These are phyloP conservation scores for Lipomyces spencermartinsiae DNA, from an alignment of 805 yeast genomes.

Conservation along the genomic window DNA sequence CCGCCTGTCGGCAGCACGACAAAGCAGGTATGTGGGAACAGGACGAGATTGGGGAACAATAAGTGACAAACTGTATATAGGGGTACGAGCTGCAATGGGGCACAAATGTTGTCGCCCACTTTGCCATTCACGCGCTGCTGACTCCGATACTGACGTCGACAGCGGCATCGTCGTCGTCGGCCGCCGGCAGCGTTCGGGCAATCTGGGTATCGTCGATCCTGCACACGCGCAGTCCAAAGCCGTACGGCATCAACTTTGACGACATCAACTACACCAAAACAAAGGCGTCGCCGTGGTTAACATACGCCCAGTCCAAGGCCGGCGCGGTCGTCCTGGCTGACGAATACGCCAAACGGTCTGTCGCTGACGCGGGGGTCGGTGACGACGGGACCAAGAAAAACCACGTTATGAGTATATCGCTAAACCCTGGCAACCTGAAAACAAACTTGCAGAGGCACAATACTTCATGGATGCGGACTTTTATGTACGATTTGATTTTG, in stretches of 20 bases:
- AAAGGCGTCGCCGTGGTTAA: constrained; percentile 11
- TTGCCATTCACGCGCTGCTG: constrained; percentile 51
- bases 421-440: constrained; percentile 31
- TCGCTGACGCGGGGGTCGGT: constrained; percentile 10
- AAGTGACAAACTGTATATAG: neutral
- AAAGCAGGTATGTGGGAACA: constrained; percentile 42
- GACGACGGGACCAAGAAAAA: neutral
- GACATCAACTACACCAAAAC: constrained; percentile 43
- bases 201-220: constrained; percentile 55
- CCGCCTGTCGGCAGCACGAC: constrained; percentile 42
- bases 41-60: too few species aligned
- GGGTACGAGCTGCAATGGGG: constrained; percentile 56
- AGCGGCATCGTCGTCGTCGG: constrained; percentile 40
- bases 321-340: constrained; percentile 41
- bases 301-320: constrained; percentile 55
- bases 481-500: constrained; percentile 2
- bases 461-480: neutral
- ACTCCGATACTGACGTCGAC: constrained; percentile 50
- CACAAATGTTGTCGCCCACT: constrained; percentile 56
- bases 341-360: constrained; percentile 26
- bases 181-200: constrained; percentile 45
- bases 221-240: constrained; percentile 44
- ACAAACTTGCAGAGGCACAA: constrained; percentile 18
- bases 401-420: constrained; percentile 23
- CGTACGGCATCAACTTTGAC: constrained; percentile 47